Conservation (phyloP, 352 stramenopile species). For the Phytophthora multivora region DNA sequence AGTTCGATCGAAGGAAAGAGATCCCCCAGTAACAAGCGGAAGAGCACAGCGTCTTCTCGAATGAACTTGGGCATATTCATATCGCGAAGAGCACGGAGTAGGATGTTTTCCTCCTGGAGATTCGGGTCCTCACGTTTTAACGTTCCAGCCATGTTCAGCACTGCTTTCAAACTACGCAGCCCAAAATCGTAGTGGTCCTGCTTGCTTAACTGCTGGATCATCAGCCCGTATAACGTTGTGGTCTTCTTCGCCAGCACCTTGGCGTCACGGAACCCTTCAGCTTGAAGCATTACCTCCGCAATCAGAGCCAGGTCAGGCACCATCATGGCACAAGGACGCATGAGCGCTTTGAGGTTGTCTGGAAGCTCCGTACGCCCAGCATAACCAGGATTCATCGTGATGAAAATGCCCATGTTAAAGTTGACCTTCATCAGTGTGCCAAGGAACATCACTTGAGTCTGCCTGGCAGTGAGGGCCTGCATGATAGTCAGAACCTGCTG, state of each 20-base stretch:
- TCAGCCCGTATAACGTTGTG: slow-evolving; percentile 84
- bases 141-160: slow-evolving; percentile 85
- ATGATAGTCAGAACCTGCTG: slow-evolving; percentile 92
- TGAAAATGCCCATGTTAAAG: slow-evolving; percentile 92
- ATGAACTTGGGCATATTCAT: slow-evolving; percentile 97
- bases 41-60: slow-evolving; percentile 92
- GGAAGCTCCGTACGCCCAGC: slow-evolving; percentile 89
- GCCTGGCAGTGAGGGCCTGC: slow-evolving; percentile 81
- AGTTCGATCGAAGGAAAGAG: slow-evolving; percentile 90
- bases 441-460: slow-evolving; percentile 83
- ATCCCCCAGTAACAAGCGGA: slow-evolving; percentile 89
- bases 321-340: slow-evolving; percentile 90
- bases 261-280: slow-evolving; percentile 83
- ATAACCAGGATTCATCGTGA: slow-evolving; percentile 94
- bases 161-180: slow-evolving; percentile 79
- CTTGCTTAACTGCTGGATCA: slow-evolving; percentile 89
- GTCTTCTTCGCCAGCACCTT: slow-evolving; percentile 87
- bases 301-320: slow-evolving; percentile 86
- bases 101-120: slow-evolving; percentile 94
- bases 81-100: slow-evolving; percentile 95
- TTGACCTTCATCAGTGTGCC: slow-evolving; percentile 87
- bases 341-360: slow-evolving; percentile 87
- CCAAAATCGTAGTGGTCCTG: slow-evolving; percentile 91
- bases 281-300: slow-evolving; percentile 88
- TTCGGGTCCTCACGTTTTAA: slow-evolving; percentile 96